phyloP scores from a whole-genome alignment of 2,329 filamentous ascomycete genomes.

The Trichoderma hamatum region DNA sequence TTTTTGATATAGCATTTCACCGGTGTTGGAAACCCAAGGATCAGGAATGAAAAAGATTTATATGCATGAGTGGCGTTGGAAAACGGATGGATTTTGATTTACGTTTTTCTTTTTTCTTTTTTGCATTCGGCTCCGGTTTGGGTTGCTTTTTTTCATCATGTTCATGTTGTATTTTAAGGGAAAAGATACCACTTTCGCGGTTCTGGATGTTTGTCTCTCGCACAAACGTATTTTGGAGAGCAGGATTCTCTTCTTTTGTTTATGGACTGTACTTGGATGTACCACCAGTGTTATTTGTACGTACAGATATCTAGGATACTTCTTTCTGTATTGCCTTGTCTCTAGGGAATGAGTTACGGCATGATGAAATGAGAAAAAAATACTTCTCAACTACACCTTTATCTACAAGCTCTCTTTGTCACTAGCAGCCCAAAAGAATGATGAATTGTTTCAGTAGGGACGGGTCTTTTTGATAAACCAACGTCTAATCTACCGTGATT shows the following conservation, averaged over 20 bases:
- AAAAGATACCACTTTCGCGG: constrained; percentile 24
- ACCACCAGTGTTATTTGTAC: constrained; percentile 10
- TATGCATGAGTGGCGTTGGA: constrained; percentile 26
- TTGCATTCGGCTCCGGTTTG: background rate
- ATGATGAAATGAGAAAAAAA: constrained; percentile 16
- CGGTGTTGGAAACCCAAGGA: constrained; percentile 11
- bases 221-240: background rate
- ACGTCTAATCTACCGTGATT: constrained; percentile 38
- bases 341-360: constrained; percentile 14
- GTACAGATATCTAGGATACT: background rate
- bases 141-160: background rate
- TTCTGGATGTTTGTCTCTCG: background rate
- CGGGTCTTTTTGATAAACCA: constrained; percentile 36
- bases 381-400: background rate
- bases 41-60: background rate
- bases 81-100: background rate
- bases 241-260: background rate
- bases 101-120: background rate
- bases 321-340: background rate
- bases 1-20: constrained; percentile 15
- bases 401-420: background rate
- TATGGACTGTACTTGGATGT: constrained; percentile 14
- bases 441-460: constrained; percentile 17
- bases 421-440: background rate
- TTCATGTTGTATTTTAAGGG: background rate